Evolutionary conservation across 768 basidiomycete species (phyloP).

Genomic region (Dacryopinax primogenitus): DNA sequence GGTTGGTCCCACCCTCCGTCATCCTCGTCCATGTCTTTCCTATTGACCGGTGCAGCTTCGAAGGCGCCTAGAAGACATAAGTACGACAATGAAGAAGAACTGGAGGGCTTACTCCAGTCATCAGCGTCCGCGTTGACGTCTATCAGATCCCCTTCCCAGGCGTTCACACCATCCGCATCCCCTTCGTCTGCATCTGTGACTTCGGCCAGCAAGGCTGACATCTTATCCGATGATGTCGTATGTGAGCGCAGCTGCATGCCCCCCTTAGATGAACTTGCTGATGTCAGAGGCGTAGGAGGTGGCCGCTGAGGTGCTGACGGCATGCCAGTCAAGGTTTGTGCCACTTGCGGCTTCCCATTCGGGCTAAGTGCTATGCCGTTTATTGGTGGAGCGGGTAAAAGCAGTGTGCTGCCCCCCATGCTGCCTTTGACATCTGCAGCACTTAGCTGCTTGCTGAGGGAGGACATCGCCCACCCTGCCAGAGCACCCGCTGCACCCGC

Average conservation of each 20-base stretch:
- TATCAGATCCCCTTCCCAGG: slow-evolving; percentile 78
- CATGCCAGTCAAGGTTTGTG: slow-evolving; percentile 14
- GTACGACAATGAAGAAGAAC: not conserved
- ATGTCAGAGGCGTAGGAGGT: slow-evolving; percentile 6
- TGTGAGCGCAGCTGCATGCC: not conserved
- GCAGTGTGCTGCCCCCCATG: slow-evolving; percentile 38
- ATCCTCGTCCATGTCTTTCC: slow-evolving; percentile 10
- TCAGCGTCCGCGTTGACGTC: slow-evolving; percentile 87
- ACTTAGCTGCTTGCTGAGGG: slow-evolving; percentile 69
- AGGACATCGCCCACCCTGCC: slow-evolving; percentile 94
- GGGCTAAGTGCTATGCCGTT: slow-evolving; percentile 13
- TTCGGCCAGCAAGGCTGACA: slow-evolving; percentile 41
- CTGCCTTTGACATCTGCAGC: slow-evolving; percentile 58
- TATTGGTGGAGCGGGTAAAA: slow-evolving; percentile 35
- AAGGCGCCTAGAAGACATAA: slow-evolving; percentile 47
- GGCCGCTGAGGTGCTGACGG: slow-evolving; percentile 17
- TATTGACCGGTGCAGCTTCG: slow-evolving; percentile 35
- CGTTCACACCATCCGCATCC: slow-evolving; percentile 28
- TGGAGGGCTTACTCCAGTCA: slow-evolving; percentile 69
- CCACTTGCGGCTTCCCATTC: slow-evolving; percentile 11
- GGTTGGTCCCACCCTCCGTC: slow-evolving; percentile 9
- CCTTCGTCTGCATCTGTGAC: slow-evolving; percentile 28
- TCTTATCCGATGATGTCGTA: slow-evolving; percentile 6
- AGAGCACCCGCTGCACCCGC: slow-evolving; percentile 84
- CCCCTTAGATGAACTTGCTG: slow-evolving; percentile 15